phyloP scores from a whole-genome alignment of 2,329 filamentous ascomycete genomes.

The Chalaropsis thielavioides region DNA sequence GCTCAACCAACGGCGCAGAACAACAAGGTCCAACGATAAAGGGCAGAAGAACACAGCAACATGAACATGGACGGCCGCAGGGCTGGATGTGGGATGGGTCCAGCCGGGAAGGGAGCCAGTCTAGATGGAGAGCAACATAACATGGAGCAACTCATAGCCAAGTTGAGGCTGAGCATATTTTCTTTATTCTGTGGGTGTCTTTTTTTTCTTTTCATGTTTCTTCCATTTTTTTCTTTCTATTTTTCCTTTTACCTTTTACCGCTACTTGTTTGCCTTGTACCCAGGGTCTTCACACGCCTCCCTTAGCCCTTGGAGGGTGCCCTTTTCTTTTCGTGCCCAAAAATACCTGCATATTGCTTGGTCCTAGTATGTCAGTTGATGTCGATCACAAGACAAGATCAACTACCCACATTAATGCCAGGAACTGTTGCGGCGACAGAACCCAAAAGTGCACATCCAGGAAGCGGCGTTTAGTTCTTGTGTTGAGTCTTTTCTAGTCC shows the following conservation, averaged over 20 bases:
- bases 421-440: neutral
- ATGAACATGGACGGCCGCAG: neutral
- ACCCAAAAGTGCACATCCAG: neutral
- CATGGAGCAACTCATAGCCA: neutral
- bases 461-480: neutral
- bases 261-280: neutral
- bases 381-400: constrained; percentile 4
- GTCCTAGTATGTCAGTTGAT: neutral
- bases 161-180: neutral
- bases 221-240: neutral
- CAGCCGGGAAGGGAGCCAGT: neutral
- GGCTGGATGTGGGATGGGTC: neutral
- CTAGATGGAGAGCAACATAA: no score
- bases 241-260: neutral
- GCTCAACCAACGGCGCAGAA: no score
- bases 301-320: neutral
- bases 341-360: neutral
- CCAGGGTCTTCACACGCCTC: neutral
- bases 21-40: neutral
- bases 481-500: neutral
- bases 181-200: no score
- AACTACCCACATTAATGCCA: neutral
- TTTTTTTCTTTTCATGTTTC: neutral
- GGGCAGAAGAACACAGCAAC: no score
- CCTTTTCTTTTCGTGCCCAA: neutral